A percentile compares a stretch with the other conserved stretches of the same genome.
Conservation (phyloP, 805 yeast genomes). For the Lipomyces starkeyi region DNA sequence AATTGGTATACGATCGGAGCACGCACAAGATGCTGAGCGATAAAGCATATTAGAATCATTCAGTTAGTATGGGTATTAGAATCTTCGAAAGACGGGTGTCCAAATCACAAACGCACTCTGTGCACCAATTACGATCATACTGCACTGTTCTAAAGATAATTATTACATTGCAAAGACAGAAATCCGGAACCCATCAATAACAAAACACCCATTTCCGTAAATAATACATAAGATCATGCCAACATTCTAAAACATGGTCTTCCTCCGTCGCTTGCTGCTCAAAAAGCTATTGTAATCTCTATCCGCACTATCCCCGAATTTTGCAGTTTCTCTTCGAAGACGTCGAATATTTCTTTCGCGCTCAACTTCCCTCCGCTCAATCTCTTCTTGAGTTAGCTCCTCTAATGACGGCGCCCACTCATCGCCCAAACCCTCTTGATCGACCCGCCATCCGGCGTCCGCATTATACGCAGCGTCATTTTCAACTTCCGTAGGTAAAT, state of each 20-base stretch:
- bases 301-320: slow-evolving; percentile 63
- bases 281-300: slow-evolving; percentile 26
- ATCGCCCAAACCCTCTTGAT: slow-evolving; percentile 76
- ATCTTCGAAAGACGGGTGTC: not conserved
- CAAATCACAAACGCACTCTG: not conserved
- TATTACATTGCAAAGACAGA: not conserved
- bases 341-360: slow-evolving; percentile 90
- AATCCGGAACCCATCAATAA: not conserved
- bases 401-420: slow-evolving; percentile 90
- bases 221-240: not conserved
- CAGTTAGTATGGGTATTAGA: not conserved
- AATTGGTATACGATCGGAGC: too few relatives aligned
- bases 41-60: not conserved
- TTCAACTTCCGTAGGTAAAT: slow-evolving; percentile 56
- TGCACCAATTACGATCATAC: not conserved
- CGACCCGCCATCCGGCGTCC: slow-evolving; percentile 72
- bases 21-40: too few relatives aligned
- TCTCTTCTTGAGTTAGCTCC: slow-evolving; percentile 85
- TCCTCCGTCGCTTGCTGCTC: slow-evolving; percentile 31
- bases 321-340: slow-evolving; percentile 86
- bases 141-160: not conserved
- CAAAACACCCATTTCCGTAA: slow-evolving; percentile 3
- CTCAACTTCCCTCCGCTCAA: slow-evolving; percentile 93
- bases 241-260: slow-evolving; percentile 23
- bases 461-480: slow-evolving; percentile 68